These are phyloP conservation scores for Penicillium sp. DNA, from an alignment of 2,329 filamentous ascomycete species.

Conservation along the genomic window DNA sequence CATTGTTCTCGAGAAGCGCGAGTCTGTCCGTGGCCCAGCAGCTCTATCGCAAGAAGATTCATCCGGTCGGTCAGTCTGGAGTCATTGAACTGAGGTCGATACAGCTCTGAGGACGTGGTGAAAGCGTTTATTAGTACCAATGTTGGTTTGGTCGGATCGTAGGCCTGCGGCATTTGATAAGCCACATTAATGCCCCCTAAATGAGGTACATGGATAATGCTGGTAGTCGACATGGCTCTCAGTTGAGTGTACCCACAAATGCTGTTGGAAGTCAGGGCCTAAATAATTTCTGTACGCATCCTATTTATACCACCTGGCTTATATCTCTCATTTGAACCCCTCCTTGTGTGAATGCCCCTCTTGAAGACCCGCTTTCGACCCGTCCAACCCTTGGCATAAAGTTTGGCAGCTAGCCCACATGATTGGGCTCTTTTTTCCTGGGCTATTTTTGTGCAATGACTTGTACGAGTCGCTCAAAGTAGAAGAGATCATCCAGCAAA, in stretches of 20 bases:
- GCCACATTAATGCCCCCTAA: conserved; percentile 55
- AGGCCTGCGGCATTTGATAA: conserved; percentile 52
- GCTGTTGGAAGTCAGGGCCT: no score
- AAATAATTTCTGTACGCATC: no score
- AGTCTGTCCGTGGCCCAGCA: conserved; percentile 58
- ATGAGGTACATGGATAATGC: conserved; percentile 52
- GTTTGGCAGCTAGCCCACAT: background rate
- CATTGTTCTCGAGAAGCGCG: conserved; percentile 50
- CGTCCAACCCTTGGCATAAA: background rate
- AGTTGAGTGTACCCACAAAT: background rate
- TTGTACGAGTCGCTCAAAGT: background rate
- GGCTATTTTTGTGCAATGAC: background rate
- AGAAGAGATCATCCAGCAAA: background rate
- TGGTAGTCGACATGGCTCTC: conserved; percentile 25
- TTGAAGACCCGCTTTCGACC: background rate
- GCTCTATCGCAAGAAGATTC: conserved; percentile 60
- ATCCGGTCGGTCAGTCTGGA: conserved; percentile 39
- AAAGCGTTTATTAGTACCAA: conserved; percentile 58
- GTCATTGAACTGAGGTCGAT: conserved; percentile 45
- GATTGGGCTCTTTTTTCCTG: background rate
- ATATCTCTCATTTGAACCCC: background rate
- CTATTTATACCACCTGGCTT: background rate
- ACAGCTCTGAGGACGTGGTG: conserved; percentile 54
- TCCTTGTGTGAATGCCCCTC: background rate
- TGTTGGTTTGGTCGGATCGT: conserved; percentile 57